These are phyloP conservation scores for Clarireedia paspali DNA, from an alignment of 2,329 filamentous ascomycete genomes.

Conservation along the genomic window DNA sequence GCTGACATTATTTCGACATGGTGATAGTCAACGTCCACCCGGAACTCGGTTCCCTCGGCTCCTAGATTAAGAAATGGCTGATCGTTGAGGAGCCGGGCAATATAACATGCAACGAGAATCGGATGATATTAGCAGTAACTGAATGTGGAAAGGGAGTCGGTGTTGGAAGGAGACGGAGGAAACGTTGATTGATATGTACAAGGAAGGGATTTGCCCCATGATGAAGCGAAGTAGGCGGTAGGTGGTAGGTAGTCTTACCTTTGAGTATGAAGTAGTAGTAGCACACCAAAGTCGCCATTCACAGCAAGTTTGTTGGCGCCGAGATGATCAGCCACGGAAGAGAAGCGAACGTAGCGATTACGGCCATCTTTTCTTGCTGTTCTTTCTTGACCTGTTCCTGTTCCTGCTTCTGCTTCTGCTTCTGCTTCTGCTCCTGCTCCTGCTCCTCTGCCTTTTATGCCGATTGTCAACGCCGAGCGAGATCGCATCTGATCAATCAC, in stretches of 20 bases:
- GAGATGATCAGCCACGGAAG: background rate
- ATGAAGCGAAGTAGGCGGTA: background rate
- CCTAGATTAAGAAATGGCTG: background rate
- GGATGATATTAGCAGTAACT: background rate
- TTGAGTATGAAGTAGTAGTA: background rate
- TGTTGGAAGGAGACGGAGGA: background rate
- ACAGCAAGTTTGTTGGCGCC: background rate
- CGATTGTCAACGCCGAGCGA: no score
- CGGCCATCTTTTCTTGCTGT: background rate
- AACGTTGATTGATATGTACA: background rate
- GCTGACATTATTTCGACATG: background rate
- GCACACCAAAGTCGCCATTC: background rate
- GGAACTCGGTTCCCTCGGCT: background rate
- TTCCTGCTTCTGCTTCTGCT: no score
- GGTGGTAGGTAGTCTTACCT: background rate
- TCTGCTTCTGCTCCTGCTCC: no score
- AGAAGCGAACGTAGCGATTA: background rate
- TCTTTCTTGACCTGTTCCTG: background rate
- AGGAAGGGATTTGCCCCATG: background rate
- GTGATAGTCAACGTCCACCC: background rate
- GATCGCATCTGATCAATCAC: no score
- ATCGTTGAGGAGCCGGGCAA: background rate
- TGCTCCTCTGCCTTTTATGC: no score
- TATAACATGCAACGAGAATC: slow-evolving; percentile 2
- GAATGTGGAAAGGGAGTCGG: background rate